Evolutionary conservation across 1,284 basidiomycete genomes (phyloP), one percentile per base, ranked within the genome.

Genomic region (Coriolopsis trogii): DNA sequence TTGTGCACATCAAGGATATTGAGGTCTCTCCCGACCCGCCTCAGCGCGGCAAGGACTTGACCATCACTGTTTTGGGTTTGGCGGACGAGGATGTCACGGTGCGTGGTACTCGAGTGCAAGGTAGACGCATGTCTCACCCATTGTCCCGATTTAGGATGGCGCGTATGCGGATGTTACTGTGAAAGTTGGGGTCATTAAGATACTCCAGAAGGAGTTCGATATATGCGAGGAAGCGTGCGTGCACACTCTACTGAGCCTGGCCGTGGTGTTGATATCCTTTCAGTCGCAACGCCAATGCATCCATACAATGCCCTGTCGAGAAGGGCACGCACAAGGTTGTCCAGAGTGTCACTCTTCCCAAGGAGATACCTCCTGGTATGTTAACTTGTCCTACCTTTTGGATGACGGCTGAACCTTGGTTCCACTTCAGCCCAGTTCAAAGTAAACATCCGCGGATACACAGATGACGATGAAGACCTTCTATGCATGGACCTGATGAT

Each of bases 161-260:
- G 90, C 95, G 26, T 90, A 84, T 63, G 94, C 89, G 9, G 84
- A 95, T 60, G 93, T 97, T 3, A 73, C 74, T 1, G 94, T 97
- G 55, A 97, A 96, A 71, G 78, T 97, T 33, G 95, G 95, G 25
- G 73, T 90, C 15, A 84, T 97, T 69, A 95, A 93, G 75, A 68
- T 97, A 9, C 71, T 97, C 18, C 73, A 79, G 41, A 95, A 92
- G 74, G 70, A 67, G 16, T 95, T 97, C 62, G 91, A 97, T 62
- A 71, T 96, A 41, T 97, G 95, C 67, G 81, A 95, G 53, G 94
- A 97, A 72, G 93, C 94, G 93, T 95, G 74, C 68, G 93, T 84
- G 45, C 18, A 30, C 21, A 20, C 18, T 13, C 18, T 23, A 13
- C 15, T n/a, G 44, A 39, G 2, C 31, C 16, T 44, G 41, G 36